phyloP scores from a whole-genome alignment of 176 grass and related monocot species.

The Hsuehochloa calcarea region DNA sequence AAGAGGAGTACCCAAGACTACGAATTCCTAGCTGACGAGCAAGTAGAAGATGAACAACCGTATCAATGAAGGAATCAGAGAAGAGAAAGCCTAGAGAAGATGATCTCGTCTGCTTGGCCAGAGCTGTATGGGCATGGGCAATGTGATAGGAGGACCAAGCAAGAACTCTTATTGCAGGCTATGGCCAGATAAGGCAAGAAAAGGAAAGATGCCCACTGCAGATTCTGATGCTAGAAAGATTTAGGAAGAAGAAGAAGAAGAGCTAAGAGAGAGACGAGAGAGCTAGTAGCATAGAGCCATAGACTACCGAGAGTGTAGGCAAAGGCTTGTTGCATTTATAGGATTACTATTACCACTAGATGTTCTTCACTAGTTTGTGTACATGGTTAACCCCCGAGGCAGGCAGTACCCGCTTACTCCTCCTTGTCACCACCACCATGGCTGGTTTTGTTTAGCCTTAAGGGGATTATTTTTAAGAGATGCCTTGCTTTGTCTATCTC shows the following conservation, averaged over 20 bases:
- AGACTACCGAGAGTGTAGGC: conserved; percentile 15
- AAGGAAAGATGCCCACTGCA: conserved; percentile 37
- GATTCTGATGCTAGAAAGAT: conserved; percentile 44
- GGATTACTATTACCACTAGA: conserved; percentile 23
- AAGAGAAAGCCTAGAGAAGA: conserved; percentile 26
- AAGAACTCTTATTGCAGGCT: conserved; percentile 31
- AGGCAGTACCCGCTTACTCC: conserved; percentile 34
- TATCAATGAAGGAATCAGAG: conserved; percentile 16
- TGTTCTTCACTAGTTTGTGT: conserved; percentile 46
- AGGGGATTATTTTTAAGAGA: conserved; percentile 39
- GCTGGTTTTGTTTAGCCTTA: conserved; percentile 21
- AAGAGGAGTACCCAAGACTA: neutral
- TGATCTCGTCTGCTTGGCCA: conserved; percentile 16
- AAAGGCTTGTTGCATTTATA: conserved; percentile 48
- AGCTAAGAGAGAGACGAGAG: conserved; percentile 30
- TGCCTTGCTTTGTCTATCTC: conserved; percentile 46
- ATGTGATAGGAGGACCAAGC: conserved; percentile 31
- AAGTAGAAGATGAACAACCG: neutral
- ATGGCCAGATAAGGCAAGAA: conserved; percentile 46
- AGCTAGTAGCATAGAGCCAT: conserved; percentile 5
- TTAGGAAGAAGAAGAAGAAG: conserved; percentile 45
- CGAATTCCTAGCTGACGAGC: neutral
- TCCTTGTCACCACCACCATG: conserved; percentile 21
- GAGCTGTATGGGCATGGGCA: conserved; percentile 36
- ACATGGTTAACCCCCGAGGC: conserved; percentile 3